phyloP scores from a whole-genome alignment of 768 basidiomycete genomes.

The Tephrocybe sp. region DNA sequence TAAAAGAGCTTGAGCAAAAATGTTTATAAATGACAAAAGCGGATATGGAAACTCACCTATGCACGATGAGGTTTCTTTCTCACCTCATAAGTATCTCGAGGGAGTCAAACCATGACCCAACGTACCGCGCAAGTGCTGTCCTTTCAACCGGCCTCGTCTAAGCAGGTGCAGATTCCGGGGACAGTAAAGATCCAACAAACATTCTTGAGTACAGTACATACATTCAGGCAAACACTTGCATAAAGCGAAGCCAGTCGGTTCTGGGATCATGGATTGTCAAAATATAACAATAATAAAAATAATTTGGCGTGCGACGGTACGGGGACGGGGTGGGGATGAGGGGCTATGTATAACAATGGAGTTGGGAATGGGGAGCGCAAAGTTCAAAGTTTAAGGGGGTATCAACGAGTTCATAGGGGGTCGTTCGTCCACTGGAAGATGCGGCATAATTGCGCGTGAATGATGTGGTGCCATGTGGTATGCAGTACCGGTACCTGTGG shows the following conservation, averaged over 20 bases:
- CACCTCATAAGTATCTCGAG: no score
- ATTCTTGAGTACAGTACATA: slow-evolving; percentile 5
- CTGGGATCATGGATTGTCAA: not conserved
- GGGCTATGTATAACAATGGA: not conserved
- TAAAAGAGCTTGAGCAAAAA: no score
- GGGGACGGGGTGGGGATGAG: not conserved
- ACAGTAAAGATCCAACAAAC: not conserved
- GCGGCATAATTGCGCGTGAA: not conserved
- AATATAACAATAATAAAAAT: not conserved
- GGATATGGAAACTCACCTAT: no score
- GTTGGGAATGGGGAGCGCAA: not conserved
- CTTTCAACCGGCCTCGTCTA: no score
- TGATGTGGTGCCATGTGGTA: not conserved
- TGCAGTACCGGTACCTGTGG: no score
- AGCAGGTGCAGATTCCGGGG: not conserved
- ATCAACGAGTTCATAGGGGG: slow-evolving; percentile 15
- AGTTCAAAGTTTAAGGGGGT: not conserved
- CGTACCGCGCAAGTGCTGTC: no score
- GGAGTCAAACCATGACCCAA: no score
- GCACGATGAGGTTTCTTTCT: no score
- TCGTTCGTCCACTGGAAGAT: slow-evolving; percentile 13
- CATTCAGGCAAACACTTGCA: not conserved
- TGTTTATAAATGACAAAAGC: no score
- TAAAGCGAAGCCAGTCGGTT: not conserved
- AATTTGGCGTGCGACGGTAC: not conserved